Base-by-base conservation (phyloP, 805 yeast species). In the Candida corydali region DNA sequence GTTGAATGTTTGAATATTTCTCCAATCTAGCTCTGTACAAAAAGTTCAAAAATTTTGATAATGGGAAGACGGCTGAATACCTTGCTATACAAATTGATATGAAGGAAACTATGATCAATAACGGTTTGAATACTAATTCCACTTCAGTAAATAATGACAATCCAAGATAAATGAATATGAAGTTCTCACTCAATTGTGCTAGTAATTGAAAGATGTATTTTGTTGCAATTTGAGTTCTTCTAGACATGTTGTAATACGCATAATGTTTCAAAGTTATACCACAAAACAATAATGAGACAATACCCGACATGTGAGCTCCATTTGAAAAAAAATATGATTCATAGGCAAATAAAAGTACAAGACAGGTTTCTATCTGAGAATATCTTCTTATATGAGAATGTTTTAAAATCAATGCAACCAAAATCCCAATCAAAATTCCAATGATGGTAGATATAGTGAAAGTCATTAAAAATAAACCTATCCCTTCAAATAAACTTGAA, bases 241-340 rank as follows among this genome's bases (percentile, higher is more conserved):
- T 75, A 4, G 97, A 87, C 98, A 93, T 93, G 63, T 91, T 94
- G 63, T 77, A 93, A 63, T 89, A 89, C 11, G 98, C 98, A 55
- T 93, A 93, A 61, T 94, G 98, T 59, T 91, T 93, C 57, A 93
- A 67, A 1, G 98, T 91, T 44, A 93, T 93, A 38, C 99, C 98
- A 58, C 97, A 91, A 65, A 93, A 93, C 46, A 93, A 65, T 46
- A 93, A 69, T 1, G 97, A 88, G 5, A 91, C 98, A 46, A 91
- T 91, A 31, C 99, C 99, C 5, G 98, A 89, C 98, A 93, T 93
- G 58, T 94, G 98, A 51, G 98, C 94, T 34, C 98, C 99, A 54
- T 93, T 93, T 29, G 98, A 89, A 61, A 93, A 93, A 69, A 93
- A 93, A 61, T 93, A 93, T 0, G 97, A 87, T 51, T 88, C 96